Base-by-base conservation (phyloP, 768 basidiomycete genomes). In the Favolaschia claudopus region DNA sequence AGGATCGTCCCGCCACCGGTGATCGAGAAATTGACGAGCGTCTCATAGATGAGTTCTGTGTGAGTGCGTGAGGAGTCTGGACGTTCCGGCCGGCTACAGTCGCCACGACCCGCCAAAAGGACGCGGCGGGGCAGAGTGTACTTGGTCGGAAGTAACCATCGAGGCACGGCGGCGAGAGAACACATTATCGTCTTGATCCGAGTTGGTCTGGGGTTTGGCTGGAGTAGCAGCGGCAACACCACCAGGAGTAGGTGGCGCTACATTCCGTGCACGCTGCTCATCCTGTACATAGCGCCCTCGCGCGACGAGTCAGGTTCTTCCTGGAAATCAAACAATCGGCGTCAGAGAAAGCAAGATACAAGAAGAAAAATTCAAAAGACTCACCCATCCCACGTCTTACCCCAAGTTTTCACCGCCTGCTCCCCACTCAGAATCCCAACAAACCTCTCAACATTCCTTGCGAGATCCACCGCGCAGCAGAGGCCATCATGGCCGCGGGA, bases 391-490 rank as follows among this genome's bases (percentile, higher is more conserved):
- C 90, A 92, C 0, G 71, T 72, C 2, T 80, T 71, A 0, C 85
- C 85, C 44, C 80, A 79, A n/a, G 49, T 62, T 2, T 65, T 55
- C 7, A 84, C 39, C 1, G 73, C 65, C 1, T 76, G 72, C 27
- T 72, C 69, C 1, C 86, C 85, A 13, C 86, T 86, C 24, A 84
- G 70, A 38, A 80, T 55, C 28, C 69, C 70, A 14, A 82, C 64
- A 68, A 91, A 95, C 37, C 87, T 77, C 28, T 76, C 74, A 28
- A 91, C 82, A 1, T 95, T 89, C 27, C 79, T 73, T 4, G 83
- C 84, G 1, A 84, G 70, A 3, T 76, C 73, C 12, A 93, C 79
- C 7, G 76, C 72, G 38, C 84, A 9, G 82, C 84, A 38, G 82
- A 75, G 1, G 80, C 88, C 40, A 89, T 70, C 70, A 34, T 77